A percentile compares a stretch with the other conserved stretches of the same genome.
Conservation (phyloP, 768 basidiomycete genomes). For the Termitomyces sp. region DNA sequence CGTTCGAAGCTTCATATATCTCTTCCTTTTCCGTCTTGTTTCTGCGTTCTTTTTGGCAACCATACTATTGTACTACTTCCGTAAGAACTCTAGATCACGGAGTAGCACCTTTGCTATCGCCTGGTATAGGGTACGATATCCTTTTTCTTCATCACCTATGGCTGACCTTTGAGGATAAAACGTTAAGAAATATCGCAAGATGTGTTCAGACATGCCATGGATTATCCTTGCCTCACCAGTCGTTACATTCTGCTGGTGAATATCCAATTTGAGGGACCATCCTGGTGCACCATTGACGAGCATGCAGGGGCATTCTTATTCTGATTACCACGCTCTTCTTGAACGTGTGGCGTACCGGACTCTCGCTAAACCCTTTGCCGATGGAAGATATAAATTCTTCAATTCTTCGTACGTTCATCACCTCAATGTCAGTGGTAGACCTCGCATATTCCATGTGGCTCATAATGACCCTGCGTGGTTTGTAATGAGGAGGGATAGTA, state of each 20-base stretch:
- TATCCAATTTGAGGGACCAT: not conserved
- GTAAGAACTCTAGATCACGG: not conserved
- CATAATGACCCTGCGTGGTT: not conserved
- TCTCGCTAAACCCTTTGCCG: not conserved
- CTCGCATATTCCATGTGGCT: not conserved
- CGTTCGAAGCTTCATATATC: too few species aligned
- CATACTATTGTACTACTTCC: not conserved
- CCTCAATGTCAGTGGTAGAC: not conserved
- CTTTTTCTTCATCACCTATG: not conserved
- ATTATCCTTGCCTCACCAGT: not conserved
- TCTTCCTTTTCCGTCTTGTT: too few species aligned
- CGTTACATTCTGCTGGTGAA: not conserved
- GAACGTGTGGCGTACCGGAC: not conserved
- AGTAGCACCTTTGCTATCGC: not conserved
- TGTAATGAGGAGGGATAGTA: not conserved
- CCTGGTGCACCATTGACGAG: not conserved
- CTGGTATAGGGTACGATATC: not conserved
- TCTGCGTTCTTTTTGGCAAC: not conserved
- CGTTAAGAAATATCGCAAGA: not conserved
- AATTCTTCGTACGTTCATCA: not conserved
- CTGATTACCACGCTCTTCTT: not conserved
- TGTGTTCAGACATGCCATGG: not conserved
- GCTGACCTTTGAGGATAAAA: not conserved
- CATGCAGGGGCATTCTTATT: not conserved
- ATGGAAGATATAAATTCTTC: not conserved